phyloP scores from a whole-genome alignment of 345 rosid genomes.

The Boechera divaricarpa region DNA sequence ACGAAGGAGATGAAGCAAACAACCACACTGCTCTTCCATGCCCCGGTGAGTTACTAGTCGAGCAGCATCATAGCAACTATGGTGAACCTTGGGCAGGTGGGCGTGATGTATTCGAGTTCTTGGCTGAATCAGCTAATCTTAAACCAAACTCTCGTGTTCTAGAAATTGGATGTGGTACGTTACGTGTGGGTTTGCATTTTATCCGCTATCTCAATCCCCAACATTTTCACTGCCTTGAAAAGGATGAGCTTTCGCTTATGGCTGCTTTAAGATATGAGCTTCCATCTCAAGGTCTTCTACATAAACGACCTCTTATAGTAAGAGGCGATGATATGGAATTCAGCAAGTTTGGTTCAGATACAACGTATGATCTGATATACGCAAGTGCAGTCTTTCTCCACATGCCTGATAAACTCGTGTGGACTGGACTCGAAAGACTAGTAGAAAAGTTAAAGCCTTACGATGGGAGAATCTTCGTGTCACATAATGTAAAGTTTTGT shows the following conservation, averaged over 20 bases:
- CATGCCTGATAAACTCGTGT: conserved; percentile 94
- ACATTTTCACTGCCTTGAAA: conserved; percentile 87
- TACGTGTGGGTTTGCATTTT: conserved; percentile 94
- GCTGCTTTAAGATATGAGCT: conserved; percentile 95
- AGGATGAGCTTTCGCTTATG: conserved; percentile 94
- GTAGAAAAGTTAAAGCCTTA: conserved; percentile 72
- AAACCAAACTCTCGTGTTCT: conserved; percentile 72
- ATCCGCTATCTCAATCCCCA: conserved; percentile 70
- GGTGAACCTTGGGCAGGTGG: conserved; percentile 99
- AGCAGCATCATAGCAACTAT: conserved; percentile 96
- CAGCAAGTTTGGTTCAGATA: conserved; percentile 64
- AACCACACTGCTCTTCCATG: conserved; percentile 91
- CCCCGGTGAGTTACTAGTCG: conserved; percentile 96
- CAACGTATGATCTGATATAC: conserved; percentile 79
- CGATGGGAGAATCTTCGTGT: conserved; percentile 86
- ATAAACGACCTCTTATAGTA: conserved; percentile 81
- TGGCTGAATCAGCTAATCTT: conserved; percentile 68
- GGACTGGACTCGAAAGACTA: conserved; percentile 87
- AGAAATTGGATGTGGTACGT: conserved; percentile 96
- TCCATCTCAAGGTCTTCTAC: conserved; percentile 89
- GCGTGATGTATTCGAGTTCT: conserved; percentile 91
- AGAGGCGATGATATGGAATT: conserved; percentile 95
- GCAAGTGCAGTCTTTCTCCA: conserved; percentile 98
- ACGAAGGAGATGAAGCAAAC: conserved; percentile 66
- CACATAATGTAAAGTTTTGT: conserved; percentile 92